Evolutionary conservation across 139 green algal genomes (phyloP).

Genomic region (Coelastrella sp.): DNA sequence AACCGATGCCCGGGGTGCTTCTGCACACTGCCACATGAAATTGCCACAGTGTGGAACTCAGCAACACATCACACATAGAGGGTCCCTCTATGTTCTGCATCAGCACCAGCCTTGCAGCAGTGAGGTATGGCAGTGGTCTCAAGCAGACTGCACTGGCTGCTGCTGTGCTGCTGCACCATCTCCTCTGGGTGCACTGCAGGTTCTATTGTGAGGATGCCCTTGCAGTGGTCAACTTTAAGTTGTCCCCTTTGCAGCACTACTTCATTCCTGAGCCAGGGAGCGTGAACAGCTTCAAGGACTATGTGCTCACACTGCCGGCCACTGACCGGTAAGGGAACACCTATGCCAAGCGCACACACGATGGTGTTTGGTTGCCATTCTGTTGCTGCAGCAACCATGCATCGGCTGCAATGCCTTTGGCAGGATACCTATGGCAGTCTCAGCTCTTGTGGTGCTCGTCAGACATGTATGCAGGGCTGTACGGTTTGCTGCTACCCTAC

Average conservation of each 20-base stretch:
- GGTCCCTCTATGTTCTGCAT: too few species aligned
- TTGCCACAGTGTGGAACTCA: not conserved
- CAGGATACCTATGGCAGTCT: not conserved
- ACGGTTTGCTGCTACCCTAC: not conserved
- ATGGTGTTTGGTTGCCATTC: too few species aligned
- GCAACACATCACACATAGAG: too few species aligned
- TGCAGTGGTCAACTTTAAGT: slow-evolving; percentile 73
- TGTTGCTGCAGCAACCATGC: too few species aligned
- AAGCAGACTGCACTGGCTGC: not conserved
- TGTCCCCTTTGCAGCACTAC: slow-evolving; percentile 76
- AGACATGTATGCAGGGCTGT: not conserved
- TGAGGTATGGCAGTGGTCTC: not conserved
- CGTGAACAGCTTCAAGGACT: slow-evolving; percentile 72
- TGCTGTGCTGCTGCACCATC: slow-evolving; percentile 8
- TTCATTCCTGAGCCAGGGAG: slow-evolving; percentile 80
- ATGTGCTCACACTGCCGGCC: slow-evolving; percentile 76
- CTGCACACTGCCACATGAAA: not conserved
- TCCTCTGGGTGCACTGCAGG: slow-evolving; percentile 51
- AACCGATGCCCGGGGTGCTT: not conserved
- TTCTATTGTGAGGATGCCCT: slow-evolving; percentile 91
- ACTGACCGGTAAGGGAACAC: slow-evolving; percentile 23
- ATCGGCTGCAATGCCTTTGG: too few species aligned
- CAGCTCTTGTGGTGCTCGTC: not conserved
- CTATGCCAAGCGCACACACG: not conserved
- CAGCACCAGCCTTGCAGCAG: not conserved